Percentiles rank a stretch among this genome's conserved stretches.
Evolutionary conservation across 345 rosid species (phyloP).

Genomic region (Corymbia maculata): DNA sequence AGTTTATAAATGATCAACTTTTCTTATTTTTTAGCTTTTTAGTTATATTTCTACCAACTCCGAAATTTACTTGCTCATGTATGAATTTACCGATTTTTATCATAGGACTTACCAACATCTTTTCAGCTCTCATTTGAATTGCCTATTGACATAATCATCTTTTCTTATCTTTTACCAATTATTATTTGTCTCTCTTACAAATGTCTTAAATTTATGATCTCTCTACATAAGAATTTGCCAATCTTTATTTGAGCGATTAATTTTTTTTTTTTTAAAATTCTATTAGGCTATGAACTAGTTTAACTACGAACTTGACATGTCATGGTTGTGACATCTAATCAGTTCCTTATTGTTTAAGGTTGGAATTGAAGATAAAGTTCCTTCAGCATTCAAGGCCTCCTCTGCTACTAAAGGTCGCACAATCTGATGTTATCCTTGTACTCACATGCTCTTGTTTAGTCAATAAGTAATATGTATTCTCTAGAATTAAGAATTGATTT

Average conservation of each 20-base stretch:
- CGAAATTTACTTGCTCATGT: not conserved
- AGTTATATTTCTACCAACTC: not conserved
- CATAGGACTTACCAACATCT: not conserved
- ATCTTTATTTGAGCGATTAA: not conserved
- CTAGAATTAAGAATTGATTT: not conserved
- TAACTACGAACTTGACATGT: not conserved
- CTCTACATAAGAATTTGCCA: not conserved
- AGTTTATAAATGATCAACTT: not conserved
- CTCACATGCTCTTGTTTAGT: not conserved
- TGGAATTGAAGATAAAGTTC: not conserved
- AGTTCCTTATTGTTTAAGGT: not conserved
- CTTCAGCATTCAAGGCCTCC: not conserved
- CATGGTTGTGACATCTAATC: not conserved
- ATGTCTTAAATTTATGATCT: no score
- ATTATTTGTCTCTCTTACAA: not conserved
- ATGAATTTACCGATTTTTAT: not conserved
- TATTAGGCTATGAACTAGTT: not conserved
- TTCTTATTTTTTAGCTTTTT: accelerated
- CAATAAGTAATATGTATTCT: not conserved
- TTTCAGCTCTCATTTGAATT: not conserved
- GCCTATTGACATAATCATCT: not conserved
- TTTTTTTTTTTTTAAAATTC: no score
- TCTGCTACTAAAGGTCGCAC: not conserved
- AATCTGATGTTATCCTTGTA: not conserved
- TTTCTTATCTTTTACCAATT: not conserved